These are phyloP conservation scores for Alternaria atra DNA, from an alignment of 2,329 filamentous ascomycete genomes.

Conservation along the genomic window DNA sequence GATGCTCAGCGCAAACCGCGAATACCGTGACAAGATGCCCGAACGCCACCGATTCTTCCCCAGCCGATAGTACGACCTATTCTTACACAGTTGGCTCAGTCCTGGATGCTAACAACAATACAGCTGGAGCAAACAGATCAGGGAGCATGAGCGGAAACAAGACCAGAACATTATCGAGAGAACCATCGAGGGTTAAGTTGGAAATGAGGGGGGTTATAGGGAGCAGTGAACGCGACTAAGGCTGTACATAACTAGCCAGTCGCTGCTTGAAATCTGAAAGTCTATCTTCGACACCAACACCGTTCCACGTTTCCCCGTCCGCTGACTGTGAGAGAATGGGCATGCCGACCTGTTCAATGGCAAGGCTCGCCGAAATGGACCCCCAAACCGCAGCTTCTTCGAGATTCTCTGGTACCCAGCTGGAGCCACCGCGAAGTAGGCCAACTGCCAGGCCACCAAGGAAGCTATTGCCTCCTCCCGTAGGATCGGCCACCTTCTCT, in stretches of 20 bases:
- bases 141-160: slow-evolving; percentile 70
- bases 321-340: slow-evolving; percentile 62
- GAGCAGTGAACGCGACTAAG: slow-evolving; percentile 34
- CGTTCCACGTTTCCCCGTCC: slow-evolving; percentile 60
- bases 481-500: slow-evolving; percentile 81
- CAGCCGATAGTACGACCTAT: slow-evolving; percentile 76
- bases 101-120: slow-evolving; percentile 37
- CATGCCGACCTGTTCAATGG: slow-evolving; percentile 92
- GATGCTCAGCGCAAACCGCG: slow-evolving; percentile 77
- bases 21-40: slow-evolving; percentile 78
- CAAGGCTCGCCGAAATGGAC: slow-evolving; percentile 85
- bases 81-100: slow-evolving; percentile 2
- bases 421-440: slow-evolving; percentile 62
- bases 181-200: slow-evolving; percentile 19
- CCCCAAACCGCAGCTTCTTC: slow-evolving; percentile 81
- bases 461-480: slow-evolving; percentile 93
- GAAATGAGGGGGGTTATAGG: background rate
- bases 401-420: slow-evolving; percentile 53
- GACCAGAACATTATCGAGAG: slow-evolving; percentile 36
- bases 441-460: slow-evolving; percentile 70
- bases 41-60: slow-evolving; percentile 81
- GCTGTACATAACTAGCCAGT: slow-evolving; percentile 52
- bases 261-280: slow-evolving; percentile 53
- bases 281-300: slow-evolving; percentile 53
- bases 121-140: slow-evolving; percentile 77